A percentile compares a stretch with the other conserved stretches of the same genome.
These are phyloP conservation scores for bread wheat (Triticum aestivum) DNA, from an alignment of 176 grass and related monocot genomes.

Conservation along the genomic window DNA sequence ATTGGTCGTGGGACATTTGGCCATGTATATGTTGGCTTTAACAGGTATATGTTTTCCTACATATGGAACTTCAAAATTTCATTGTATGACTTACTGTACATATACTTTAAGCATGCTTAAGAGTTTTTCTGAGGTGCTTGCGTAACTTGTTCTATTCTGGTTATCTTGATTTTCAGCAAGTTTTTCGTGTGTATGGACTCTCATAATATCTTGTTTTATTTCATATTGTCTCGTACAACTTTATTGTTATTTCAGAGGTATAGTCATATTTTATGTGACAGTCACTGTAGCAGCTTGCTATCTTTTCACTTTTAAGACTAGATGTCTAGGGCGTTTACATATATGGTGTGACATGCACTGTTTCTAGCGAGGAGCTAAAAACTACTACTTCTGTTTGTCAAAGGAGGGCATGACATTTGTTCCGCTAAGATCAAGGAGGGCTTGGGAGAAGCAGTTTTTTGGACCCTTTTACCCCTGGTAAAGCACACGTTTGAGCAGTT, in stretches of 20 bases:
- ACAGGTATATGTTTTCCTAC: conserved; percentile 63
- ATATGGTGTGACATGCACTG: not conserved
- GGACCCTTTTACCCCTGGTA: not conserved
- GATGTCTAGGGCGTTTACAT: not conserved
- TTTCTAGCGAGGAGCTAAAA: not conserved
- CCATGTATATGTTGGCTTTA: conserved; percentile 98
- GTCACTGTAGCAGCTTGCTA: not conserved
- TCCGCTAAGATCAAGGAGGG: not conserved
- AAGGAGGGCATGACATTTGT: not conserved
- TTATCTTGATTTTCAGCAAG: not conserved
- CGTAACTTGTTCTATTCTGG: conserved; percentile 6
- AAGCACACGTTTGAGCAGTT: not conserved
- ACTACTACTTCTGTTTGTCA: not conserved
- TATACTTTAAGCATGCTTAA: not conserved
- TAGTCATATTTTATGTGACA: not conserved
- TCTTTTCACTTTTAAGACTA: not conserved
- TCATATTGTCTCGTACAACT: not conserved
- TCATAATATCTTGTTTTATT: not conserved
- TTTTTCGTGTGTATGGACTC: not conserved
- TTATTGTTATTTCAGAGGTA: not conserved
- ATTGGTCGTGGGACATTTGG: conserved; percentile 94
- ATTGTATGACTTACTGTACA: not conserved
- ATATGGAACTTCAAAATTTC: not conserved
- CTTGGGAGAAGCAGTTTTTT: not conserved
- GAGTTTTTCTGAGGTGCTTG: conserved; percentile 14